These are phyloP conservation scores for Calocera cornea DNA, from an alignment of 768 basidiomycete species.

Conservation along the genomic window DNA sequence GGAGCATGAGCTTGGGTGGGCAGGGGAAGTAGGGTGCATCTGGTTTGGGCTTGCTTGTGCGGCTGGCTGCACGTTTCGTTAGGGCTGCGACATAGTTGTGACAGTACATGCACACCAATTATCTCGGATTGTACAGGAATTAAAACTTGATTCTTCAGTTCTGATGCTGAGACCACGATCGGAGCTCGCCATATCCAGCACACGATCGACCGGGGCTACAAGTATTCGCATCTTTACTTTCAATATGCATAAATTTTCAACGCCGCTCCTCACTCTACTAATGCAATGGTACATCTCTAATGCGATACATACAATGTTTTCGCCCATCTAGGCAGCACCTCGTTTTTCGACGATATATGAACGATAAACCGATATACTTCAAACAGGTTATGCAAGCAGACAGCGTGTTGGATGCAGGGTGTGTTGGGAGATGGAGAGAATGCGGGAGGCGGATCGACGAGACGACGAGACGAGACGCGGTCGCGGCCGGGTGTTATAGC, in stretches of 20 bases:
- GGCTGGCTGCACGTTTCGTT: background rate
- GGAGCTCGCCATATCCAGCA: background rate
- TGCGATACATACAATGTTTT: too few relatives aligned
- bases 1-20: background rate
- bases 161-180: background rate
- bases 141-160: background rate
- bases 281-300: too few relatives aligned
- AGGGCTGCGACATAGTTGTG: background rate
- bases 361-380: background rate
- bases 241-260: too few relatives aligned
- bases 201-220: too few relatives aligned
- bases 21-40: background rate
- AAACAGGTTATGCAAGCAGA: background rate
- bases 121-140: background rate
- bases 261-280: too few relatives aligned
- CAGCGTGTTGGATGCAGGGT: background rate
- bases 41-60: background rate
- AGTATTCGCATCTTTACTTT: too few relatives aligned
- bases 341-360: too few relatives aligned
- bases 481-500: background rate
- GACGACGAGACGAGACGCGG: background rate
- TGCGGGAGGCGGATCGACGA: background rate
- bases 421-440: background rate
- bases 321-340: too few relatives aligned
- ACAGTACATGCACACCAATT: background rate